These are phyloP conservation scores for Magnaporthiopsis poae DNA, from an alignment of 2,329 filamentous ascomycete genomes.

Conservation along the genomic window DNA sequence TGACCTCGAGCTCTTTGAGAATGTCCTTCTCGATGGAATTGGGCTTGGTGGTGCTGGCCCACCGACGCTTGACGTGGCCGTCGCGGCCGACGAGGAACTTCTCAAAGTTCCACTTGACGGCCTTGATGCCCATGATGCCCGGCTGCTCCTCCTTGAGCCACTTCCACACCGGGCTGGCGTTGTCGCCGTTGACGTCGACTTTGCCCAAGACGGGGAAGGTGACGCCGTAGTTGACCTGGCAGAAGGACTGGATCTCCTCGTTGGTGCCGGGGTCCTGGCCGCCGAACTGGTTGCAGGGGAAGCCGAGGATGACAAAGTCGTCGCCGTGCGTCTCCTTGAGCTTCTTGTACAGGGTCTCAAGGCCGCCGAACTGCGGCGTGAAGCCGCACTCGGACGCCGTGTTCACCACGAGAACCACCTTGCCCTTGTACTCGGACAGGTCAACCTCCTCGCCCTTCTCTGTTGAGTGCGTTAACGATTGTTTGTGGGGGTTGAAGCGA, in stretches of 20 bases:
- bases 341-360: slow-evolving; percentile 81
- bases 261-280: slow-evolving; percentile 76
- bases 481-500: background rate
- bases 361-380: slow-evolving; percentile 85
- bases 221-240: slow-evolving; percentile 89
- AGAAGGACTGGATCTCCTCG: slow-evolving; percentile 74
- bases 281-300: slow-evolving; percentile 98
- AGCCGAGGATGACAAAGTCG: slow-evolving; percentile 80
- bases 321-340: slow-evolving; percentile 59
- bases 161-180: slow-evolving; percentile 67
- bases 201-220: slow-evolving; percentile 86
- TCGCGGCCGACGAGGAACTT: slow-evolving; percentile 88
- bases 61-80: slow-evolving; percentile 74
- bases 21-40: slow-evolving; percentile 68
- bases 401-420: slow-evolving; percentile 93
- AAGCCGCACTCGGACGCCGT: slow-evolving; percentile 98
- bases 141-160: slow-evolving; percentile 67
- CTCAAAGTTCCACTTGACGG: slow-evolving; percentile 99
- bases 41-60: slow-evolving; percentile 82
- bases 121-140: slow-evolving; percentile 77
- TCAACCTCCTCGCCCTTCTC: slow-evolving; percentile 65
- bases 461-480: slow-evolving; percentile 24
- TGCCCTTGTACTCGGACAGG: slow-evolving; percentile 67
- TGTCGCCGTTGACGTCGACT: slow-evolving; percentile 83
- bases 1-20: slow-evolving; percentile 55